phyloP scores from a whole-genome alignment of 352 stramenopile genomes.

The Globisporangium middletonii region DNA sequence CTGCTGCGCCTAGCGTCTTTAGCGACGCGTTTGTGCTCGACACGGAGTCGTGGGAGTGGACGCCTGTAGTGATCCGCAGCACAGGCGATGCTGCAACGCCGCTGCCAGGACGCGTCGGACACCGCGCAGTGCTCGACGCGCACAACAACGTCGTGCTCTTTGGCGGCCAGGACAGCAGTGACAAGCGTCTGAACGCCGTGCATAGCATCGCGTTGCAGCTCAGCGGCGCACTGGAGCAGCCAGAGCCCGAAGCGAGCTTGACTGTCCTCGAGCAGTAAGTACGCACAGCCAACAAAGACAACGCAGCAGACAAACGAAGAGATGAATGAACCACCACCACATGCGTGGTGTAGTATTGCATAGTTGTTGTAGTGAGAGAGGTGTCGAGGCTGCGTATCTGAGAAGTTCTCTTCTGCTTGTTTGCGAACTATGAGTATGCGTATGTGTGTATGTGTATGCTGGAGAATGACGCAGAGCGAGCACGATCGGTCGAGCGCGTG shows the following conservation, averaged over 20 bases:
- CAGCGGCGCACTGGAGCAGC: neutral
- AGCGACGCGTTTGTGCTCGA: slow-evolving; percentile 88
- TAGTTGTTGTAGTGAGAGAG: too few species aligned
- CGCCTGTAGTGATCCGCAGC: slow-evolving; percentile 31
- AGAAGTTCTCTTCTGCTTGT: too few species aligned
- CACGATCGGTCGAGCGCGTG: too few species aligned
- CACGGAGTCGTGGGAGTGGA: slow-evolving; percentile 89
- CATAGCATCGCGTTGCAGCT: slow-evolving; percentile 53
- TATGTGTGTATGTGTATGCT: neutral
- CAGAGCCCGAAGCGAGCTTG: slow-evolving; percentile 6
- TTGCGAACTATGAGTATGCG: too few species aligned
- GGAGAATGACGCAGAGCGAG: neutral
- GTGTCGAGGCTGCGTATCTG: too few species aligned
- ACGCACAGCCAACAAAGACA: neutral
- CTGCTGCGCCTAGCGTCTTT: slow-evolving; percentile 63
- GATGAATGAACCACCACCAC: too few species aligned
- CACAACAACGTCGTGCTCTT: slow-evolving; percentile 79
- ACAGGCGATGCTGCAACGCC: slow-evolving; percentile 7
- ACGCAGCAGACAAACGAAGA: neutral
- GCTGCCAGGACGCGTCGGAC: slow-evolving; percentile 71
- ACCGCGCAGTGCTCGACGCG: slow-evolving; percentile 63
- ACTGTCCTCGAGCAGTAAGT: neutral
- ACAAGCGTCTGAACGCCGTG: slow-evolving; percentile 80
- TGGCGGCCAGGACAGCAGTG: slow-evolving; percentile 74
- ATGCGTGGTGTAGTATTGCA: too few species aligned